A percentile compares a stretch with the other conserved stretches of the same genome.
Evolutionary conservation across 2,329 filamentous ascomycete genomes (phyloP).

Genomic region (Hymenotorrendiella dingleyae): DNA sequence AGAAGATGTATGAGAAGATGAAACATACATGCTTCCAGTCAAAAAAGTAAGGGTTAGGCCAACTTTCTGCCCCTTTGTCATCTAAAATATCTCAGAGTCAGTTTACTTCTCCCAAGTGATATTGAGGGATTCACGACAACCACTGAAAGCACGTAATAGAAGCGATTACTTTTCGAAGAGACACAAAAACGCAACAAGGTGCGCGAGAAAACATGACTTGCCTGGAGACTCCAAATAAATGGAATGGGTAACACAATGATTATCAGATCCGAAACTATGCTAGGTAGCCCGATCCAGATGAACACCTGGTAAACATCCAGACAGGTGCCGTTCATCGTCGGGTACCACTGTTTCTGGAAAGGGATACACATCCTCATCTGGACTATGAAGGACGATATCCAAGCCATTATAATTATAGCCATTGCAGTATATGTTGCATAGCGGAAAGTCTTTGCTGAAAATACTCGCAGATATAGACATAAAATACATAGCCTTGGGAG

Average conservation of each 20-base stretch:
- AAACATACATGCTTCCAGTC: slow-evolving; percentile 14
- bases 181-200: no score
- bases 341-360: slow-evolving; percentile 3
- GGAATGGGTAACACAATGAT: slow-evolving; percentile 7
- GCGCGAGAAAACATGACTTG: no score
- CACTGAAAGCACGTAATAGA: no score
- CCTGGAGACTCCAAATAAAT: slow-evolving; percentile 6
- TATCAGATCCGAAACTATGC: slow-evolving; percentile 1
- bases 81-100: no score
- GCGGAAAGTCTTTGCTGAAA: slow-evolving; percentile 1
- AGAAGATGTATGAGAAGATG: no score
- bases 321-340: slow-evolving; percentile 1
- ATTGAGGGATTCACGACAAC: no score
- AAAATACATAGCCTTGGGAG: slow-evolving; percentile 6
- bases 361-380: background rate
- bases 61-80: background rate
- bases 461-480: slow-evolving; percentile 9
- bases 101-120: no score
- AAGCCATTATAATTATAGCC: background rate
- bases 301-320: background rate
- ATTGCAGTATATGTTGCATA: slow-evolving; percentile 1
- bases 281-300: slow-evolving; percentile 3
- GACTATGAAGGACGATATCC: background rate
- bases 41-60: slow-evolving; percentile 5
- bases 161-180: no score